Percentiles rank a stretch among this genome's conserved stretches.
Evolutionary conservation across 371 early-diverging fungal genomes (phyloP).

Genomic region (Mortierella sp.): DNA sequence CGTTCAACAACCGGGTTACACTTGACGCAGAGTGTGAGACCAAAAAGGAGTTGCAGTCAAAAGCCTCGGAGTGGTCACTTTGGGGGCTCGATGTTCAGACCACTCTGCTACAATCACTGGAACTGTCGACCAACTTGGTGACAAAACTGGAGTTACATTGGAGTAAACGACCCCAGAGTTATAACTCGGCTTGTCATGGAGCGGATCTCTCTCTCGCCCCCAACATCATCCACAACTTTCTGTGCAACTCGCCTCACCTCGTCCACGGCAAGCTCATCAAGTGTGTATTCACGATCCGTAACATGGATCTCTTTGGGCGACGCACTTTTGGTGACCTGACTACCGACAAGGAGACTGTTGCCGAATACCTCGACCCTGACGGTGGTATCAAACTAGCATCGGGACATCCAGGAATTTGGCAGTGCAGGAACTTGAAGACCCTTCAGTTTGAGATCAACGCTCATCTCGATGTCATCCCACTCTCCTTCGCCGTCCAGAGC

Average conservation of each 20-base stretch:
- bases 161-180: not conserved
- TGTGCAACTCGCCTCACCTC: slow-evolving; percentile 7
- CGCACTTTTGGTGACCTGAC: not conserved
- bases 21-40: not conserved
- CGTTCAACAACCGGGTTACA: not conserved
- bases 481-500: not conserved
- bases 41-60: not conserved
- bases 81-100: not conserved
- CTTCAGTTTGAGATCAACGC: not conserved
- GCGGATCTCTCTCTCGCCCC: not conserved
- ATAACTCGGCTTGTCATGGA: not conserved
- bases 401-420: not conserved
- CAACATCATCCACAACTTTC: not conserved
- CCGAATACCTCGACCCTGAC: not conserved
- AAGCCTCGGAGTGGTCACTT: not conserved
- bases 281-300: not conserved
- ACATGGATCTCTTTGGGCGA: slow-evolving; percentile 3
- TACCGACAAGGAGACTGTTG: not conserved
- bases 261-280: not conserved
- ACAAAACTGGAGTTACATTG: not conserved
- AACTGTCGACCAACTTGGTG: not conserved
- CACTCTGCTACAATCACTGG: not conserved
- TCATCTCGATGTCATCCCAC: not conserved
- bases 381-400: no score
- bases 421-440: slow-evolving; percentile 1